Base-by-base conservation (phyloP, 176 grass and related monocot species). In the Carex kokanica region DNA sequence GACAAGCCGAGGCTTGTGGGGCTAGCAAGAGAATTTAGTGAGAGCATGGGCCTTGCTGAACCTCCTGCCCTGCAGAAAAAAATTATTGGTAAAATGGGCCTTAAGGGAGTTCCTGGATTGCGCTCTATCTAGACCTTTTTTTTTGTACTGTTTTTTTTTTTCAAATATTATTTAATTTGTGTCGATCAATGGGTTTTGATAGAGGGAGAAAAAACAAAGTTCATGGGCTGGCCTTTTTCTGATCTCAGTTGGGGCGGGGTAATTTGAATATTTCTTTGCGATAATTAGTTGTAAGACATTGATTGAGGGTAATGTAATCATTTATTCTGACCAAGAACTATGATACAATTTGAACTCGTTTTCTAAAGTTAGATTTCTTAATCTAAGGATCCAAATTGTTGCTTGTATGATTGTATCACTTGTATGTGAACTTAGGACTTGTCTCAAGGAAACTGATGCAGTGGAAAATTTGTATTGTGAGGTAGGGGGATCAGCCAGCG, bases 81-180 rank as follows among this genome's bases (percentile, higher is more conserved):
- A 43, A 91, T 88, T 90, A 86, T 98, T 80, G 83, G 87, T 8
- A 98, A 95, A 85, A 98, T 98, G 96, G 91, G 96, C 8, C 93
- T 98, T 81, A 40, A 0, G 20, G 90, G 91, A 72, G 91, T 92
- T 53, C 91, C 91, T 40, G 91, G 93, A 11, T 78, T 98, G 21
- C 85, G 84, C 14, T 79, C 91, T 17, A 32, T 40, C 2, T 98
- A 83, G 61, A 51, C 8, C 59, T 25, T 31, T n/a, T 40, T 38
- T 12, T 63, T 81, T 56, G 4, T 57, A 54, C 32, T 41, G 34
- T 65, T 82, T 82, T 24, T 6, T n/a, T n/a, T n/a, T n/a, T n/a
- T n/a, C n/a, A 14, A 23, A 47, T 67, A 68, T 68, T 69, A 38
- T 69, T 69, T 69, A 40, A 38, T 69, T 32, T 14, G 1, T 38